Evolutionary conservation across 177 flowering plant genomes (phyloP).

Genomic region (Telopea speciosissima): DNA sequence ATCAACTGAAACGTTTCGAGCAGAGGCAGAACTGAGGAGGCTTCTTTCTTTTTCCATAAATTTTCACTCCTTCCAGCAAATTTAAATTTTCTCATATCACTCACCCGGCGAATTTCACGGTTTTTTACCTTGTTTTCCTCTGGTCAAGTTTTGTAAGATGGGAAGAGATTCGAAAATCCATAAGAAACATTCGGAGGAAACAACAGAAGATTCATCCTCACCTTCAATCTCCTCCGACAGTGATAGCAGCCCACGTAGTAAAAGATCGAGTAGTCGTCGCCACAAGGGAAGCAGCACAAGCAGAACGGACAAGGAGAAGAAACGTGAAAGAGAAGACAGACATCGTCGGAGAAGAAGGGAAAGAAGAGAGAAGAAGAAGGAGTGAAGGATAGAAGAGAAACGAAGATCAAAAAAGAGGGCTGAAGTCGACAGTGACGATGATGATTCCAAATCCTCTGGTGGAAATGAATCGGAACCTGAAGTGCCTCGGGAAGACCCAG

Average conservation of each 20-base stretch:
- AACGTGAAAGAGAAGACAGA: slow-evolving; percentile 5
- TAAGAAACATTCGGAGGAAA: slow-evolving; percentile 8
- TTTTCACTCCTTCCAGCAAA: too few relatives aligned
- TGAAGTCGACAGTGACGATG: too few relatives aligned
- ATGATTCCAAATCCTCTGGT: too few relatives aligned
- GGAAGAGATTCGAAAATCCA: slow-evolving; percentile 10
- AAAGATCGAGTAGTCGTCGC: slow-evolving; percentile 12
- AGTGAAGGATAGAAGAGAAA: slow-evolving; percentile 17
- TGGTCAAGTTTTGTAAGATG: background rate
- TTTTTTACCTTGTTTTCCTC: too few relatives aligned
- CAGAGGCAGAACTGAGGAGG: too few relatives aligned
- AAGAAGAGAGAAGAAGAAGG: slow-evolving; percentile 5
- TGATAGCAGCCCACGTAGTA: slow-evolving; percentile 8
- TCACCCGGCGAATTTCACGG: too few relatives aligned
- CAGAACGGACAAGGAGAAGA: slow-evolving; percentile 13
- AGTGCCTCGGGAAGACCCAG: too few relatives aligned
- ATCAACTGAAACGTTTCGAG: too few relatives aligned
- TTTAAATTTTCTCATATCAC: too few relatives aligned
- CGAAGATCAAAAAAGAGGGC: too few relatives aligned
- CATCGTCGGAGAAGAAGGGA: slow-evolving; percentile 16
- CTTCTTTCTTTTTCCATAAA: too few relatives aligned
- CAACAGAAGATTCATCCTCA: slow-evolving; percentile 2
- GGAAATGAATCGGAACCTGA: too few relatives aligned
- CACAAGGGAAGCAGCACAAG: slow-evolving; percentile 3
- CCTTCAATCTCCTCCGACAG: slow-evolving; percentile 14